Percentiles rank a stretch among this genome's conserved stretches.
Conservation (phyloP, 768 basidiomycete species). For the Filobasidium floriforme region DNA sequence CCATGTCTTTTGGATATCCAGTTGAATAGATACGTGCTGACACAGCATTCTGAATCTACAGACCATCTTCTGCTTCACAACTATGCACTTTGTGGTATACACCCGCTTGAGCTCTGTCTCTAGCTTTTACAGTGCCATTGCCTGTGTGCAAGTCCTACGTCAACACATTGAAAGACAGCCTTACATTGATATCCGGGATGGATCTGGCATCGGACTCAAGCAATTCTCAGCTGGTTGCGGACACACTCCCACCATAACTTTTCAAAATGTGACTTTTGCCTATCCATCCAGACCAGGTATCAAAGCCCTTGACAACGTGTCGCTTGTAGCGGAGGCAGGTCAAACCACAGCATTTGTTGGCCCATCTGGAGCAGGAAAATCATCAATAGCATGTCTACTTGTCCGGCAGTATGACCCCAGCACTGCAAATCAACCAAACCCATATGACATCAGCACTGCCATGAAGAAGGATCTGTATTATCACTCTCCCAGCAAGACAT, state of each 20-base stretch:
- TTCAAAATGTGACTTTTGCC: slow-evolving; percentile 36
- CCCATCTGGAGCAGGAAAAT: slow-evolving; percentile 40
- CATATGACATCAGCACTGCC: no score
- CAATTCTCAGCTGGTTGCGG: background rate
- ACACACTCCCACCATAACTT: slow-evolving; percentile 14
- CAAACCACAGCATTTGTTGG: slow-evolving; percentile 41
- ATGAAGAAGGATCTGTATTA: background rate
- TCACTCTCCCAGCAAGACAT: background rate
- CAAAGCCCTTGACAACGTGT: slow-evolving; percentile 34
- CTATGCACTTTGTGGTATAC: slow-evolving; percentile 18
- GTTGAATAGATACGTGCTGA: no score
- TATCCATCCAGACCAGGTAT: slow-evolving; percentile 37
- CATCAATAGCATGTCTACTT: slow-evolving; percentile 35
- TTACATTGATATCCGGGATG: slow-evolving; percentile 33
- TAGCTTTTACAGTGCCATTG: slow-evolving; percentile 28
- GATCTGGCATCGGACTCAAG: slow-evolving; percentile 19
- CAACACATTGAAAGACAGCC: slow-evolving; percentile 36
- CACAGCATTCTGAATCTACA: slow-evolving; percentile 19
- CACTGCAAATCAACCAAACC: slow-evolving; percentile 19
- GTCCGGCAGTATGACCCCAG: slow-evolving; percentile 38
- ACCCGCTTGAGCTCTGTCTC: slow-evolving; percentile 33
- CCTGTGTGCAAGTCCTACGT: slow-evolving; percentile 27
- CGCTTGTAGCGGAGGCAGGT: slow-evolving; percentile 29
- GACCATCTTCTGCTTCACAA: slow-evolving; percentile 25
- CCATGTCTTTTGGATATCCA: no score